phyloP scores from a whole-genome alignment of 1,284 basidiomycete genomes.

The Puccinia triticina region DNA sequence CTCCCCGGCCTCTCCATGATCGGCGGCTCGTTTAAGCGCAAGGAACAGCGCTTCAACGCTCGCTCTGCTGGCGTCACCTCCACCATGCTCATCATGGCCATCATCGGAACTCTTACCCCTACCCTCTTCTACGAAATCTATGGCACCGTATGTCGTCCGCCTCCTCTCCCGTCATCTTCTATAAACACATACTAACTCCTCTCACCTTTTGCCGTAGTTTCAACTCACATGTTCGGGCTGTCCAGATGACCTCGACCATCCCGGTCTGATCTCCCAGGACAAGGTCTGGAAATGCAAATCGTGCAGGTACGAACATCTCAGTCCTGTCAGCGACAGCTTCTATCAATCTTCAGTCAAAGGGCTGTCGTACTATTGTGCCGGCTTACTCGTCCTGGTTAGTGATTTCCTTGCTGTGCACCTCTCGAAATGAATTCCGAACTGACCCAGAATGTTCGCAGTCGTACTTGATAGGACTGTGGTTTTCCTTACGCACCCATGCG shows the following conservation, averaged over 20 bases:
- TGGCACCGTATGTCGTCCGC: slow-evolving; percentile 74
- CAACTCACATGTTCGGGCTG: slow-evolving; percentile 91
- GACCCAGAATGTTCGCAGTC: slow-evolving; percentile 66
- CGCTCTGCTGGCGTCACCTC: slow-evolving; percentile 97
- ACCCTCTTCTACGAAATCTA: slow-evolving; percentile 99
- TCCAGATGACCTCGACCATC: slow-evolving; percentile 63
- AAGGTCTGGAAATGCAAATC: slow-evolving; percentile 82
- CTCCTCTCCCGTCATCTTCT: neutral
- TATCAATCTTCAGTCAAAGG: slow-evolving; percentile 92
- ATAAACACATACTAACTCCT: slow-evolving; percentile 10
- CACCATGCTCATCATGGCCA: slow-evolving; percentile 99
- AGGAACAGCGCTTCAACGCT: slow-evolving; percentile 98
- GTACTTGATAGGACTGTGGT: slow-evolving; percentile 96
- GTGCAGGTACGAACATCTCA: slow-evolving; percentile 93
- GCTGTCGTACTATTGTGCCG: slow-evolving; percentile 92
- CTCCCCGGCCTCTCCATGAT: slow-evolving; percentile 99
- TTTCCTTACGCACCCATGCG: slow-evolving; percentile 96
- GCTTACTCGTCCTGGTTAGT: slow-evolving; percentile 82
- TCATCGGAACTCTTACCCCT: slow-evolving; percentile 92
- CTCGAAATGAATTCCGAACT: neutral
- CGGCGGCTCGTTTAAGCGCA: slow-evolving; percentile 84
- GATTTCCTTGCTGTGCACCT: neutral
- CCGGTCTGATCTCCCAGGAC: slow-evolving; percentile 56
- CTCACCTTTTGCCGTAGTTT: slow-evolving; percentile 67
- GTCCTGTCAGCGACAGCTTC: slow-evolving; percentile 90